Evolutionary conservation across 345 rosid species (phyloP).

Genomic region (Gynandropsis gynandra): DNA sequence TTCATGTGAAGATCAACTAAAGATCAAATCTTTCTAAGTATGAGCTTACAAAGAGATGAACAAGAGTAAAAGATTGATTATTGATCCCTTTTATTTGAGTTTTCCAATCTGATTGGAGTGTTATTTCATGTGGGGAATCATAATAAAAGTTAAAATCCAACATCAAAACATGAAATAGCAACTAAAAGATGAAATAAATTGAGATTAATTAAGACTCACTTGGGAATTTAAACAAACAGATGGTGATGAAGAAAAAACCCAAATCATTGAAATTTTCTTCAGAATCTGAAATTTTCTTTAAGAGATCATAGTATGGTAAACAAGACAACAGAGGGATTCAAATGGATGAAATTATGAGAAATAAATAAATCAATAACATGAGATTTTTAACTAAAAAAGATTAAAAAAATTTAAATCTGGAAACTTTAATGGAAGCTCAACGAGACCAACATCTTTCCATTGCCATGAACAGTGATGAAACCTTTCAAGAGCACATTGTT

Average conservation of each 20-base stretch:
- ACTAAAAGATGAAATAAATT: slow-evolving; percentile 6
- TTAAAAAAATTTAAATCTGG: no score
- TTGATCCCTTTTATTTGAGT: background rate
- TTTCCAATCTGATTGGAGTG: slow-evolving; percentile 26
- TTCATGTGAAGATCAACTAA: slow-evolving; percentile 45
- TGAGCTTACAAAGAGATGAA: slow-evolving; percentile 24
- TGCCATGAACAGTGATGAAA: no score
- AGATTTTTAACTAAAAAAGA: no score
- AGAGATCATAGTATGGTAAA: no score
- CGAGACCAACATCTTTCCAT: no score
- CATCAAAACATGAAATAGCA: slow-evolving; percentile 3
- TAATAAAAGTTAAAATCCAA: slow-evolving; percentile 11
- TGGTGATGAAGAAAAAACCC: slow-evolving; percentile 6
- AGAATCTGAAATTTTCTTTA: background rate
- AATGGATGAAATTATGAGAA: no score
- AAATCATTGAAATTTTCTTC: slow-evolving; percentile 4
- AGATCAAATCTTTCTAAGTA: slow-evolving; percentile 19
- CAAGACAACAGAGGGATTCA: no score
- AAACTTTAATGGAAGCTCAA: no score
- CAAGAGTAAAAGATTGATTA: slow-evolving; percentile 12
- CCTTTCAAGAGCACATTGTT: no score
- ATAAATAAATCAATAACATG: no score
- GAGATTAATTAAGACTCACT: background rate
- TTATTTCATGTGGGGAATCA: slow-evolving; percentile 29
- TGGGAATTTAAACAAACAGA: slow-evolving; percentile 14